Evolutionary conservation across 2,329 filamentous ascomycete genomes (phyloP), one percentile per base, ranked within the genome.

Genomic region (Berkeleyomyces rouxiae): DNA sequence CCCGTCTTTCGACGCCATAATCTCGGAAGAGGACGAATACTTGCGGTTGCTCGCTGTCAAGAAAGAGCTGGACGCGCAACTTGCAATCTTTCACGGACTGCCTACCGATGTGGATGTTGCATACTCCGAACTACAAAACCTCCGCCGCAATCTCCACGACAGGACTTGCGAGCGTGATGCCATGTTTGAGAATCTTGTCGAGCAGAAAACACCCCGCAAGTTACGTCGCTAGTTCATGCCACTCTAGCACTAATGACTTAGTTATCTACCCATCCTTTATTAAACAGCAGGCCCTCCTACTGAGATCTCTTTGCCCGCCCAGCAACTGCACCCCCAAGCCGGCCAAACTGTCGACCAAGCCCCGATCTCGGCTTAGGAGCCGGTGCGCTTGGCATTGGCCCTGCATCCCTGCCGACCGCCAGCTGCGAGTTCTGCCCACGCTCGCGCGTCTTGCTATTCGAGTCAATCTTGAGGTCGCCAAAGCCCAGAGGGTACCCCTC

Each of bases 101-200:
- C 87, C 90, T 1, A 84, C 83, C 4, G 84, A 95, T 69, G 73
- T 81, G 7, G 79, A 84, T 58, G 78, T 81, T 57, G 90, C 90
- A 43, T 80, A 85, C 67, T 74, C 77, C n/a, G 84, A 88, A 70
- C 77, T 96, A 37, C 86, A 87, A 66, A 75, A 78, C 39, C 73
- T 90, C 51, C 81, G 87, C 65, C 74, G 75, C 1, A 82, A 90
- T 68, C 74, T 95, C 55, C 77, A 79, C 46, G 73, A 74, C 7
- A 73, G 89, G 60, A 84, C 79, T 37, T 77, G 77, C 66, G 78
- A 79, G 67, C 80, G 90, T 61, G 89, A 96, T 70, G 78, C 75
- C 39, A 77, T 89, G 62, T 95, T 95, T 70, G 89, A 92, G 70
- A 80, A 78, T 1, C 71, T 93, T 57, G 82, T 89, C 2, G 82